Evolutionary conservation across 1,284 basidiomycete species (phyloP), one percentile per base, ranked within the genome.

Genomic region (Clitocybe nebularis): DNA sequence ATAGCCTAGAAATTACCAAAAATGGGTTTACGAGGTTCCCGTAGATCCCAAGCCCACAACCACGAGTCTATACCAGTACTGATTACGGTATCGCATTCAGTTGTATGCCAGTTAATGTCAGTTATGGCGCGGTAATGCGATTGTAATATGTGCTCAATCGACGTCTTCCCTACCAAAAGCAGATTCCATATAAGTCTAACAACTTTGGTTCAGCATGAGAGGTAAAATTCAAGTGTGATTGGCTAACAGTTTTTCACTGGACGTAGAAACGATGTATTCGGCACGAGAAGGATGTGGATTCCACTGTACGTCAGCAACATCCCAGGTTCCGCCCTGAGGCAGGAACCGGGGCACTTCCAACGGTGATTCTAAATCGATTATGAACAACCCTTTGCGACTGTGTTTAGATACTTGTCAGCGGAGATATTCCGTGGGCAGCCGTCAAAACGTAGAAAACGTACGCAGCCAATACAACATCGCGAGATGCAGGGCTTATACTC

Each of bases 291-390:
- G 79, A 59, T 98, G 94, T 1, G 95, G 95, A 41, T 94, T 95
- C 94, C 95, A 99, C 60, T 99, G 94, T 2, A 94, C 84, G 52
- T 88, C 95, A 4, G 94, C 94, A 3, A 97, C 93, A 56, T 96
- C 92, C 92, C 94, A 98, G 6, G 89, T 92, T 2, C 93, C 93
- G 8, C 92, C 89, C 64, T 99, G 93, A 2, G 95, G 93, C 7
- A 98, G 75, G 57, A 92, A 97, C 33, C 95, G 80, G 10, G 96
- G 95, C 0, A 93, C 77, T 47, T 89, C 83, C 25, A 90, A 75
- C 0, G 93, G 89, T 19, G 89, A 81, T 47, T 93, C 86, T 5
- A 99, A 73, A 64, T 98, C 95, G 51, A 99, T 88, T 48, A 99
- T 93, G 63, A 92, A 98, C n/a, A 99, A 74, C 0, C 95, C 95